Evolutionary conservation across 164 flowering plant genomes (phyloP).

Genomic region (Umbellularia californica): DNA sequence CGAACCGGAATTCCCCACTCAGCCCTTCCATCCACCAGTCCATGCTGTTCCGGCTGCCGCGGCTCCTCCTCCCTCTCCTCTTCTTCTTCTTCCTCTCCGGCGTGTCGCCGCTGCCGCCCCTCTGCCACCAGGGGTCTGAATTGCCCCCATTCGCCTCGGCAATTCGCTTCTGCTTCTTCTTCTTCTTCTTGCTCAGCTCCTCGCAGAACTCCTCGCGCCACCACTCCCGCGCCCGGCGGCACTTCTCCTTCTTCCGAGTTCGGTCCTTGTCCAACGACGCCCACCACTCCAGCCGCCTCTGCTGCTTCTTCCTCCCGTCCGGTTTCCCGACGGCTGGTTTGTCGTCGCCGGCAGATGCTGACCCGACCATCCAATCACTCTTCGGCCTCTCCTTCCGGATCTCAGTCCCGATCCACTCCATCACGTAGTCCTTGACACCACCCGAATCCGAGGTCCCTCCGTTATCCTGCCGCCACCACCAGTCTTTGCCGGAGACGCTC

Average conservation of each 20-base stretch:
- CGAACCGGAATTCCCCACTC: slow-evolving; percentile 59
- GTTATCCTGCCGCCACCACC: slow-evolving; percentile 87
- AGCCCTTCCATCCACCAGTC: slow-evolving; percentile 89
- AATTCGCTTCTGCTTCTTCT: slow-evolving; percentile 52
- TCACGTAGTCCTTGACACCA: slow-evolving; percentile 84
- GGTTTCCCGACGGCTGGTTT: slow-evolving; percentile 12
- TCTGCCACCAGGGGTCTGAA: slow-evolving; percentile 60
- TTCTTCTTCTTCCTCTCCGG: slow-evolving; percentile 34
- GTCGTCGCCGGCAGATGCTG: slow-evolving; percentile 9
- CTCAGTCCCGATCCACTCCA: slow-evolving; percentile 96
- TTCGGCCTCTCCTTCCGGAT: slow-evolving; percentile 78
- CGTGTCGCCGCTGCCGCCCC: slow-evolving; percentile 36
- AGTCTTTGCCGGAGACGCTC: slow-evolving; percentile 51
- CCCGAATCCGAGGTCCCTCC: slow-evolving; percentile 49
- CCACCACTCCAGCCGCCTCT: slow-evolving; percentile 82
- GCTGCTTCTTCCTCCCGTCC: slow-evolving; percentile 36
- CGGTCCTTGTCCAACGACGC: slow-evolving; percentile 56
- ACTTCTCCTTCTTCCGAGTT: slow-evolving; percentile 43
- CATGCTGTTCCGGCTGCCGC: slow-evolving; percentile 52
- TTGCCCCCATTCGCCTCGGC: slow-evolving; percentile 17
- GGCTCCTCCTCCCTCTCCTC: slow-evolving; percentile 26
- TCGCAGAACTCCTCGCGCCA: slow-evolving; percentile 96
- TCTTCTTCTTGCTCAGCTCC: slow-evolving; percentile 78
- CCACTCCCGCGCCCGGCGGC: slow-evolving; percentile 76
- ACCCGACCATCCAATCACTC: slow-evolving; percentile 46